phyloP scores from a whole-genome alignment of 2,329 filamentous ascomycete genomes.

The Hypocrella siamensis region DNA sequence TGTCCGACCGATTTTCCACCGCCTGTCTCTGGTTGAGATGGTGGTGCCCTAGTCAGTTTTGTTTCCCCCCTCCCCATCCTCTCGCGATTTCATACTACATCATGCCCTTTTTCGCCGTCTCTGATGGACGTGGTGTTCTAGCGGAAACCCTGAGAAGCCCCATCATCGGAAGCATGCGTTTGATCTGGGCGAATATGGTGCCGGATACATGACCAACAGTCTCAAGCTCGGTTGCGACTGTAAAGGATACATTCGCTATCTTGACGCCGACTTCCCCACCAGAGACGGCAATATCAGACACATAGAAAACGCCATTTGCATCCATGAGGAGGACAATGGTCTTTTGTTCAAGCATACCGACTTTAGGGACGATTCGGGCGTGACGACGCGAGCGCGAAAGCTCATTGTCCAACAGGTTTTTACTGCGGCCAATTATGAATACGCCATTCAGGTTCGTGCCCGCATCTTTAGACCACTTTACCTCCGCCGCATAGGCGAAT shows the following conservation, averaged over 20 bases:
- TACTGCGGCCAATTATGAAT: constrained; percentile 93
- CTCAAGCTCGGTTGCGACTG: constrained; percentile 68
- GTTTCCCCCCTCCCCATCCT: too few species aligned
- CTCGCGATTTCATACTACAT: too few species aligned
- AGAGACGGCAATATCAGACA: constrained; percentile 57
- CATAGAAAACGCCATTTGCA: constrained; percentile 89
- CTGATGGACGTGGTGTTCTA: constrained; percentile 5
- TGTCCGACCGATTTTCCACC: constrained; percentile 69
- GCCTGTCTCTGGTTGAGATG: constrained; percentile 83
- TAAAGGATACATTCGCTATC: constrained; percentile 82
- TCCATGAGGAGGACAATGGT: constrained; percentile 84
- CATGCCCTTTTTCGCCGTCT: too few species aligned
- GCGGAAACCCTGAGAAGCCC: constrained; percentile 61
- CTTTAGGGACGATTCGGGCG: constrained; percentile 77
- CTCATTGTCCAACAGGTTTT: constrained; percentile 84
- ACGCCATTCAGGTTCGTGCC: constrained; percentile 32
- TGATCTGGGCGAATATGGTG: constrained; percentile 67
- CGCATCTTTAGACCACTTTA: background rate
- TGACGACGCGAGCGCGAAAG: constrained; percentile 42
- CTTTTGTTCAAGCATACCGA: constrained; percentile 92
- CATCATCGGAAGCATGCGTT: constrained; percentile 74
- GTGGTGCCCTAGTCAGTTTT: constrained; percentile 58
- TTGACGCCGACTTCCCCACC: constrained; percentile 76
- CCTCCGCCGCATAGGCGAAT: background rate
- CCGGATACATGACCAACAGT: constrained; percentile 71